Conservation (phyloP, 2,329 filamentous ascomycete species). For the Alternaria sp. region DNA sequence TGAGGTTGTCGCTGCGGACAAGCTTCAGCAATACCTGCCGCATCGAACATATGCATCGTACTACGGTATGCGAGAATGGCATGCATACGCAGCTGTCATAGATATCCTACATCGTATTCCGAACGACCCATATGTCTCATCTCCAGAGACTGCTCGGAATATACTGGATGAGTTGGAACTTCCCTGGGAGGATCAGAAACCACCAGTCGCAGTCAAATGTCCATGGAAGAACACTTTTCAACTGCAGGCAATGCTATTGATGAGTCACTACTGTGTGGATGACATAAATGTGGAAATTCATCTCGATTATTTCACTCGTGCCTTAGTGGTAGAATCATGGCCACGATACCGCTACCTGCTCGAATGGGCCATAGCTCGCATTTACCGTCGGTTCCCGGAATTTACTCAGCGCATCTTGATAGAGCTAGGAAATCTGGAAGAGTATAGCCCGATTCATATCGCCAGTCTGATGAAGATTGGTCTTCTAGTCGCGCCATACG, state of each 20-base stretch:
- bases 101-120: constrained; percentile 53
- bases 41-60: constrained; percentile 50
- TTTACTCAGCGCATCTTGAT: constrained; percentile 44
- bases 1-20: constrained; percentile 50
- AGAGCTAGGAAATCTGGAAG: constrained; percentile 49
- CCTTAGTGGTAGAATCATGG: constrained; percentile 54
- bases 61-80: constrained; percentile 52
- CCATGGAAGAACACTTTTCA: constrained; percentile 59
- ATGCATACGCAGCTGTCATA: constrained; percentile 54
- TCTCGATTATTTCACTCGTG: constrained; percentile 47
- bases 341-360: constrained; percentile 56
- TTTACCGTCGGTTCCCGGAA: constrained; percentile 46
- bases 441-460: constrained; percentile 55
- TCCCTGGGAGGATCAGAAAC: constrained; percentile 53
- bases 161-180: constrained; percentile 48
- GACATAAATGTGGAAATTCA: constrained; percentile 38
- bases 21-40: constrained; percentile 36
- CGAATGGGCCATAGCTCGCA: constrained; percentile 56
- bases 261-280: constrained; percentile 47
- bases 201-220: constrained; percentile 52
- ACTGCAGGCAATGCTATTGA: constrained; percentile 54
- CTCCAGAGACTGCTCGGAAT: constrained; percentile 19
- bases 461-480: constrained; percentile 57
- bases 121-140: constrained; percentile 15
- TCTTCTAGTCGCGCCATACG: constrained; percentile 49